Evolutionary conservation across 495 filamentous ascomycete species (phyloP).

Genomic region (Aspergillus wentii): DNA sequence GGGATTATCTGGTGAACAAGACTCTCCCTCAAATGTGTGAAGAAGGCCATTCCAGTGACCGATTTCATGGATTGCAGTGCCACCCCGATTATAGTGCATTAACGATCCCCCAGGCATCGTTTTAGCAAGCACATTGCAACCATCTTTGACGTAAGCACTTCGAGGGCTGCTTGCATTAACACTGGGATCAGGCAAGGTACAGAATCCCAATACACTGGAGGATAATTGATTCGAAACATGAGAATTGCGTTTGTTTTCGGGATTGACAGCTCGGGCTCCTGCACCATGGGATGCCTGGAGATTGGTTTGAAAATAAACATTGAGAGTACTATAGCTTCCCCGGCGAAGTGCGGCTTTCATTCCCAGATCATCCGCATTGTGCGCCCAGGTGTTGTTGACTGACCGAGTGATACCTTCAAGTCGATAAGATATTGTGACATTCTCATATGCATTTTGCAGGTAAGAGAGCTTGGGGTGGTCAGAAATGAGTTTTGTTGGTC

Average conservation of each 20-base stretch:
- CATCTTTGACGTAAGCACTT: constrained; percentile 41
- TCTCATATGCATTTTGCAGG: constrained; percentile 38
- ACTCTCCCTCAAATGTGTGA: constrained; percentile 51
- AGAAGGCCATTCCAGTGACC: constrained; percentile 57
- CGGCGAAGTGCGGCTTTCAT: constrained; percentile 61
- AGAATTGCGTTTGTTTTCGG: constrained; percentile 3
- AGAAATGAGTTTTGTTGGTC: too few species aligned
- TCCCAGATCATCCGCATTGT: constrained; percentile 54
- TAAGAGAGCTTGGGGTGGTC: constrained; percentile 26
- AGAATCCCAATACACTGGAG: constrained; percentile 43
- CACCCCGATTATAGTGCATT: constrained; percentile 41
- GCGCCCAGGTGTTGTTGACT: constrained; percentile 65
- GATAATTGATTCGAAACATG: constrained; percentile 13
- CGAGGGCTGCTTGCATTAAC: constrained; percentile 29
- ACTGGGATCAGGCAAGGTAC: constrained; percentile 39
- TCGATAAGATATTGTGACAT: constrained; percentile 45
- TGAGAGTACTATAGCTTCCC: constrained; percentile 43
- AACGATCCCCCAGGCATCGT: constrained; percentile 46
- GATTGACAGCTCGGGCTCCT: constrained; percentile 8
- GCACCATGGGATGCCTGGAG: constrained; percentile 25
- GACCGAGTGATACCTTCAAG: constrained; percentile 68
- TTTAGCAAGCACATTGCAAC: constrained; percentile 47
- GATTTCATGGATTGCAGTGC: constrained; percentile 51
- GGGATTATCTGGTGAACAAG: constrained; percentile 30
- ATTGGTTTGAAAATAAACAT: constrained; percentile 50